These are phyloP conservation scores for Lecanosticta acicola DNA, from an alignment of 2,329 filamentous ascomycete genomes.

Conservation along the genomic window DNA sequence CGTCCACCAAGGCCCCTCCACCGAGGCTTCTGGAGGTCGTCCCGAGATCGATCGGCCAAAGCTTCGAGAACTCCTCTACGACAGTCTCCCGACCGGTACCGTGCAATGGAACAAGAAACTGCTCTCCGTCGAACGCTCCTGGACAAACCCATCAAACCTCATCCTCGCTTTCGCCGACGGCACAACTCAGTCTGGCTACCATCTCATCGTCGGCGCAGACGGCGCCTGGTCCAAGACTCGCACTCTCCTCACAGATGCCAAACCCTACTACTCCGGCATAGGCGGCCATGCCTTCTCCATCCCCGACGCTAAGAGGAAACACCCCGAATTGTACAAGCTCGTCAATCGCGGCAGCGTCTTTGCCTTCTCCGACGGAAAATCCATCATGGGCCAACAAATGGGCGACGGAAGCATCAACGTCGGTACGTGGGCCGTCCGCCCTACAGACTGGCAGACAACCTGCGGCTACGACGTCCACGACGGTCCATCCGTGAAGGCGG, in stretches of 20 bases:
- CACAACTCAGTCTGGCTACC: constrained; percentile 31
- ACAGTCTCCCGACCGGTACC: constrained; percentile 25
- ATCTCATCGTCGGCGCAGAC: constrained; percentile 43
- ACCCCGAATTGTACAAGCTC: constrained; percentile 30
- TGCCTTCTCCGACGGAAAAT: constrained; percentile 27
- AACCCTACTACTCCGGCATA: constrained; percentile 37
- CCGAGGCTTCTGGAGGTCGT: constrained; percentile 27
- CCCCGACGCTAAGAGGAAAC: constrained; percentile 21
- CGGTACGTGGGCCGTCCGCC: constrained; percentile 16
- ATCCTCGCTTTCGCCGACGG: constrained; percentile 34
- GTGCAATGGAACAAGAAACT: constrained; percentile 35
- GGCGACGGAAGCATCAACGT: constrained; percentile 22
- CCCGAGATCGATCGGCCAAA: constrained; percentile 35
- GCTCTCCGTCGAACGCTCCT: constrained; percentile 10
- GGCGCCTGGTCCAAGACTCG: constrained; percentile 41
- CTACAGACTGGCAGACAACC: constrained; percentile 13
- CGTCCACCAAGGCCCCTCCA: constrained; percentile 23
- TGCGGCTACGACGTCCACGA: constrained; percentile 17
- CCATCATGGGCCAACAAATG: constrained; percentile 24
- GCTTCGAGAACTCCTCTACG: constrained; percentile 32
- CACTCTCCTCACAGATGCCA: constrained; percentile 26
- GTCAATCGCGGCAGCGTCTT: constrained; percentile 33
- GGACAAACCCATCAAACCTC: constrained; percentile 3
- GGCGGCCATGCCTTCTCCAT: constrained; percentile 32
- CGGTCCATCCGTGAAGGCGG: constrained; percentile 16